These are phyloP conservation scores for Colletotrichum falcatum DNA, from an alignment of 2,329 filamentous ascomycete genomes.

Conservation along the genomic window DNA sequence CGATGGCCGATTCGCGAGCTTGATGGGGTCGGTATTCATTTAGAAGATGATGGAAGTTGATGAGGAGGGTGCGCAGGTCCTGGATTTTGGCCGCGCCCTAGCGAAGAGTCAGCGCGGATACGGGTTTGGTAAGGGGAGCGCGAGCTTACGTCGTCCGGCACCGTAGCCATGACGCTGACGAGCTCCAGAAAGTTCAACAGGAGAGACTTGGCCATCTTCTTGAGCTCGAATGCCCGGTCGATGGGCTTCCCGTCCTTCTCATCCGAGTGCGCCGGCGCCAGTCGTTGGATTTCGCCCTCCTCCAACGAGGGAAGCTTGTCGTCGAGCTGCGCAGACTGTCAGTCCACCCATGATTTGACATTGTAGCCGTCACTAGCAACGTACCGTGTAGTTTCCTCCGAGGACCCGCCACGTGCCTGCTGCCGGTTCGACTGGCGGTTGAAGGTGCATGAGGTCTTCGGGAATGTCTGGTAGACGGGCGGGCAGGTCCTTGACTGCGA, in stretches of 20 bases:
- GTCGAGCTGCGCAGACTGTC: constrained; percentile 56
- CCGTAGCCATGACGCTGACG: constrained; percentile 75
- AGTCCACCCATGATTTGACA: not conserved
- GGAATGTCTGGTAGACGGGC: constrained; percentile 66
- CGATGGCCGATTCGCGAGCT: constrained; percentile 86
- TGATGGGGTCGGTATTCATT: constrained; percentile 97
- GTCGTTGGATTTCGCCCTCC: constrained; percentile 73
- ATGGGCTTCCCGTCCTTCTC: constrained; percentile 67
- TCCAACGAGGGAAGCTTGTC: constrained; percentile 76
- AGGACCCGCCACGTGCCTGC: constrained; percentile 81
- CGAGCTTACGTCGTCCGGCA: constrained; percentile 65
- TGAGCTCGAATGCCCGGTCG: constrained; percentile 76
- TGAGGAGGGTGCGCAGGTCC: constrained; percentile 83
- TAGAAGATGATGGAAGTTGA: constrained; percentile 92
- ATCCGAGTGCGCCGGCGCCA: constrained; percentile 51
- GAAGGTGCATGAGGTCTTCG: constrained; percentile 78
- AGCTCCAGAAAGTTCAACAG: constrained; percentile 92
- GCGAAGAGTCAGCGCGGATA: not conserved
- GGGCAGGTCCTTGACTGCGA: constrained; percentile 39
- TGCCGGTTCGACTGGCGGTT: constrained; percentile 82
- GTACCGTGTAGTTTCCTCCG: constrained; percentile 72
- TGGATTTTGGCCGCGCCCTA: constrained; percentile 77
- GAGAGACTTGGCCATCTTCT: constrained; percentile 84
- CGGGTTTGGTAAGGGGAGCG: not conserved
- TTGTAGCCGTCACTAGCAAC: not conserved